These are phyloP conservation scores for Globisporangium nagaii DNA, from an alignment of 352 stramenopile genomes.

Conservation along the genomic window DNA sequence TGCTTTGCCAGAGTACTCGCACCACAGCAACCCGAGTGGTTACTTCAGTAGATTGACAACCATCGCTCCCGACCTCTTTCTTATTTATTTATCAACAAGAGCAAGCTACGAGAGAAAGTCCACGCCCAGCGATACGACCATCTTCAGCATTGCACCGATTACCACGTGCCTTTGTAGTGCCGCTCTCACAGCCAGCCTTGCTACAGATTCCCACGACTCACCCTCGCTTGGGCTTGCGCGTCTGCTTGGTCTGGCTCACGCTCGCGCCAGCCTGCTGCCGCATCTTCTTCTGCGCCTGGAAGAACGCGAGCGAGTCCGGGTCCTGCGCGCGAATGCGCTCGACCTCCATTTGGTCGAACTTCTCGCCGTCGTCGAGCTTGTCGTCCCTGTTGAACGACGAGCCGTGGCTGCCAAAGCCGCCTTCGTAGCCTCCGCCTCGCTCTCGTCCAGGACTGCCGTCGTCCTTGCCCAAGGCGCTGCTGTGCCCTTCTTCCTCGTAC, in stretches of 20 bases:
- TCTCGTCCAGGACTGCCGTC: conserved; percentile 12
- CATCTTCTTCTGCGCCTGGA: conserved; percentile 88
- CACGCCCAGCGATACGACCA: no score
- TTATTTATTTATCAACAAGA: no score
- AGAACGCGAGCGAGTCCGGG: conserved; percentile 89
- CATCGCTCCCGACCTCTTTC: no score
- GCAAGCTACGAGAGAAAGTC: no score
- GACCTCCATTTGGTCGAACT: conserved; percentile 90
- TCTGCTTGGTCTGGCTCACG: conserved; percentile 5
- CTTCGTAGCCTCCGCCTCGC: conserved; percentile 9
- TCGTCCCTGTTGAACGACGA: conserved; percentile 48
- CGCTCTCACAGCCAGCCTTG: no score
- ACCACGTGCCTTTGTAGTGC: no score
- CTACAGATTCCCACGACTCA: no score
- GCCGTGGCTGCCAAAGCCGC: conserved; percentile 2
- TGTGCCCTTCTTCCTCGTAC: conserved; percentile 53
- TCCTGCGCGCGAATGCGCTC: conserved; percentile 84
- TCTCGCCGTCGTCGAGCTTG: conserved; percentile 88
- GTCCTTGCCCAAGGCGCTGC: conserved; percentile 31
- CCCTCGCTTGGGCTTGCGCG: conserved; percentile 25
- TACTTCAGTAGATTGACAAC: no score
- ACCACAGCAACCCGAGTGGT: no score
- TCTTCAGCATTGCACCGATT: neutral
- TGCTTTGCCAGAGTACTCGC: neutral
- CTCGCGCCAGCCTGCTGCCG: conserved; percentile 27